These are phyloP conservation scores for Kuraishia ogatae DNA, from an alignment of 805 yeast genomes.

Conservation along the genomic window DNA sequence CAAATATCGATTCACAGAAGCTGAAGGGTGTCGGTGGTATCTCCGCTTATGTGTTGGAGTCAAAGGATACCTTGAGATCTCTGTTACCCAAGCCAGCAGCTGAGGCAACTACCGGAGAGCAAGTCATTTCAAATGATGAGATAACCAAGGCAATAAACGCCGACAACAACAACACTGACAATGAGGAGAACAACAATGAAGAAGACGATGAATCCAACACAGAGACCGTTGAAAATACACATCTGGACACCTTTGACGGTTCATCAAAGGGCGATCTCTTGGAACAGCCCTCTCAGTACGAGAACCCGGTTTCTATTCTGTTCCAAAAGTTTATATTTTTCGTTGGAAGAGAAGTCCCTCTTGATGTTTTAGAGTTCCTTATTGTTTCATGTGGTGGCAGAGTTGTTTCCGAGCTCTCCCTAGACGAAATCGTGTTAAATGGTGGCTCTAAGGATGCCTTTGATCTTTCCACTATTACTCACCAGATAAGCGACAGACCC, in stretches of 20 bases:
- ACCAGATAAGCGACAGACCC: slow-evolving; percentile 93
- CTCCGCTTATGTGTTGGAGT: slow-evolving; percentile 70
- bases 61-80: slow-evolving; percentile 25
- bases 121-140: slow-evolving; percentile 28
- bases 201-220: slow-evolving; percentile 23
- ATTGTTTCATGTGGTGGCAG: slow-evolving; percentile 82
- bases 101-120: slow-evolving; percentile 15
- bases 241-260: slow-evolving; percentile 67
- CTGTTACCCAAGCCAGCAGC: slow-evolving; percentile 26
- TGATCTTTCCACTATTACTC: slow-evolving; percentile 69
- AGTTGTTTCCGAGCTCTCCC: slow-evolving; percentile 76
- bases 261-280: slow-evolving; percentile 63
- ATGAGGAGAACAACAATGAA: slow-evolving; percentile 26
- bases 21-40: slow-evolving; percentile 87
- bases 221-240: slow-evolving; percentile 34
- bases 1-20: slow-evolving; percentile 63
- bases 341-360: slow-evolving; percentile 92
- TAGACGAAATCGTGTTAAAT: slow-evolving; percentile 56
- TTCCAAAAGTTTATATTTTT: slow-evolving; percentile 73
- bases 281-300: slow-evolving; percentile 58
- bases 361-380: slow-evolving; percentile 84
- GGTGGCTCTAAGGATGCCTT: slow-evolving; percentile 36
- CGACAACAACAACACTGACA: slow-evolving; percentile 33
- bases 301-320: slow-evolving; percentile 53
- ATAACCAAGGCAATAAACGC: slow-evolving; percentile 46